These are phyloP conservation scores for Lepraria neglecta DNA, from an alignment of 495 filamentous ascomycete species.

Conservation along the genomic window DNA sequence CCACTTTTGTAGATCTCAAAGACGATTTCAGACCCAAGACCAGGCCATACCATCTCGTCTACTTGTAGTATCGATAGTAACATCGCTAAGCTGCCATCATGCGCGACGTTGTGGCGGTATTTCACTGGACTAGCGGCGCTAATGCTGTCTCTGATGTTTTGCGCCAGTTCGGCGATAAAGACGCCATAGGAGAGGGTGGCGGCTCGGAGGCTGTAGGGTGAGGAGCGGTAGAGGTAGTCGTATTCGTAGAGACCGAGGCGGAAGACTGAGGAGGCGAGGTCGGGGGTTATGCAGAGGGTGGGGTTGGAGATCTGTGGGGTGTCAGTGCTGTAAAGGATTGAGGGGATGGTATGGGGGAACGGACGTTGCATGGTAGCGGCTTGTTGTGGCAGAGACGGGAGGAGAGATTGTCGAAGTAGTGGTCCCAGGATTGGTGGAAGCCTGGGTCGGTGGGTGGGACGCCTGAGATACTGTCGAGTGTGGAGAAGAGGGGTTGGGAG, in stretches of 20 bases:
- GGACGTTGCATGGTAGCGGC: constrained; percentile 52
- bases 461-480: constrained; percentile 55
- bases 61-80: constrained; percentile 60
- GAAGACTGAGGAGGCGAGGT: constrained; percentile 54
- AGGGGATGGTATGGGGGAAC: neutral
- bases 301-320: constrained; percentile 31
- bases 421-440: constrained; percentile 60
- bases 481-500: constrained; percentile 43
- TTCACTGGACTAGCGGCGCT: constrained; percentile 25
- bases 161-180: constrained; percentile 57
- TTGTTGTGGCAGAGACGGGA: constrained; percentile 60
- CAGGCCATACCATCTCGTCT: constrained; percentile 66
- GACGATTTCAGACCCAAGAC: constrained; percentile 63
- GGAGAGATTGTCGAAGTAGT: constrained; percentile 69
- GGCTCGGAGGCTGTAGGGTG: constrained; percentile 48
- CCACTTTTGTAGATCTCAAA: constrained; percentile 54
- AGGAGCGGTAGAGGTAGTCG: constrained; percentile 58
- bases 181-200: constrained; percentile 52
- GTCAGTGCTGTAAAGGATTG: neutral
- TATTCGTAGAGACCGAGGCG: constrained; percentile 66
- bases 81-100: constrained; percentile 59
- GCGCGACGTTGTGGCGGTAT: constrained; percentile 63
- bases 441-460: constrained; percentile 45
- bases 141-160: constrained; percentile 47
- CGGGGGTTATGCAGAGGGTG: constrained; percentile 50